Evolutionary conservation across 108 stramenopile species (phyloP).

Genomic region (Fistulifera pelliculosa): DNA sequence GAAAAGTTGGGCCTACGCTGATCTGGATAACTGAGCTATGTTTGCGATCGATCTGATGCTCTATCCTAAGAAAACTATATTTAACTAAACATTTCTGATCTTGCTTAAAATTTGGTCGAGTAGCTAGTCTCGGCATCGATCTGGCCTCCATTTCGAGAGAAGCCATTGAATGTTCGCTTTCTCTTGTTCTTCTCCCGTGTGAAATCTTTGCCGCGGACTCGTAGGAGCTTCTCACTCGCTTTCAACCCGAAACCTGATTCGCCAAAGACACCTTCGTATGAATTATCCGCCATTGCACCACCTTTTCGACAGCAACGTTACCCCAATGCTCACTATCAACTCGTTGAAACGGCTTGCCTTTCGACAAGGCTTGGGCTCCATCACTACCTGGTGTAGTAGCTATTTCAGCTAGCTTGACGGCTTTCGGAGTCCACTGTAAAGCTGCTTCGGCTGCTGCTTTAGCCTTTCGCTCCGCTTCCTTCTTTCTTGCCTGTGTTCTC

Average conservation of each 20-base stretch:
- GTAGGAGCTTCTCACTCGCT: slow-evolving; percentile 86
- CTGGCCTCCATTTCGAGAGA: slow-evolving; percentile 63
- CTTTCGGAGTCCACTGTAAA: slow-evolving; percentile 58
- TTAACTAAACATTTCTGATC: slow-evolving; percentile 1
- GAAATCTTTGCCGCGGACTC: slow-evolving; percentile 95
- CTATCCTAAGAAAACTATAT: too few species aligned
- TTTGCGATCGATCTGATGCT: too few species aligned
- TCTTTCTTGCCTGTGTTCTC: slow-evolving; percentile 29
- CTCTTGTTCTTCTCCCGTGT: slow-evolving; percentile 99
- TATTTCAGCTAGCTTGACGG: slow-evolving; percentile 34
- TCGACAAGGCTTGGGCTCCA: slow-evolving; percentile 77
- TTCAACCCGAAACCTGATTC: slow-evolving; percentile 89
- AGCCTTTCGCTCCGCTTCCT: slow-evolving; percentile 42
- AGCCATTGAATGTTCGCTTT: slow-evolving; percentile 90
- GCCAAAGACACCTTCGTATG: slow-evolving; percentile 91
- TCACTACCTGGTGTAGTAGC: slow-evolving; percentile 59
- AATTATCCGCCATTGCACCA: slow-evolving; percentile 89
- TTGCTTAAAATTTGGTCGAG: slow-evolving; percentile 62
- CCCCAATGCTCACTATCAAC: slow-evolving; percentile 93
- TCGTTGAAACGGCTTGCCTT: slow-evolving; percentile 89
- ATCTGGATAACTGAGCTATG: too few species aligned
- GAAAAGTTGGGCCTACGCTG: slow-evolving; percentile 48
- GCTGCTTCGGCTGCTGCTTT: slow-evolving; percentile 84
- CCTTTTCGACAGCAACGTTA: slow-evolving; percentile 75
- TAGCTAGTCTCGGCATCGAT: slow-evolving; percentile 56